Base-by-base conservation (phyloP, 2,329 filamentous ascomycete genomes). In the Clonostachys rhizophaga region DNA sequence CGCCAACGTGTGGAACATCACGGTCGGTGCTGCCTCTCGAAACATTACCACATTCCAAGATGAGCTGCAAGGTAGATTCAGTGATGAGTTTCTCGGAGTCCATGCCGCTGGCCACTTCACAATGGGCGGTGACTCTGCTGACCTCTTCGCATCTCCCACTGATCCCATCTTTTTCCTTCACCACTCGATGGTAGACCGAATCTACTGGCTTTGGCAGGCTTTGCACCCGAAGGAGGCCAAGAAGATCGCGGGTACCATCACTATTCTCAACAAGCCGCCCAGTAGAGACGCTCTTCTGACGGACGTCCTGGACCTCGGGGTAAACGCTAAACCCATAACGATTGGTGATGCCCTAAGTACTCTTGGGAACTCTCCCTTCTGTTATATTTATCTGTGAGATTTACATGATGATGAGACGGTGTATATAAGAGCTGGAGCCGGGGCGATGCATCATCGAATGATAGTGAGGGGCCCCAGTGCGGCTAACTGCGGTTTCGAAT, bases 81-180 rank as follows among this genome's bases (percentile, higher is more conserved):
- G 43, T 17, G 49, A 50, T 34, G 44, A 45, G 9, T 48, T 48
- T 34, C 56, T 57, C 35, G 66, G 66, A 30, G 57, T 67, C 18
- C 65, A 63, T 50, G 53, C 55, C 5, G 59, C 52, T 3, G 65
- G 65, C 6, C 65, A 68, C 49, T 67, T 59, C 50, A 58, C 65
- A 14, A 54, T 55, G 2, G 65, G 64, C 34, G 65, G 67, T 30
- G 64, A 65, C 4, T 63, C 57, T 14, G 47, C 50, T 20, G 63
- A 67, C 45, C 54, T 60, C 14, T 62, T 50, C 47, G 50, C 54
- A 12, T 63, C 60, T 3, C 54, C 57, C 34, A 55, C 53, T 14
- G 60, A 63, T 35, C 61, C 60, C 4, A 51, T 51, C 12, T 59
- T 59, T 47, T 59, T 52, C 44, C 52, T 57, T 2, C 57, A 58